These are phyloP conservation scores for Trichosporon coremiiforme DNA, from an alignment of 1,284 basidiomycete species.

Conservation along the genomic window DNA sequence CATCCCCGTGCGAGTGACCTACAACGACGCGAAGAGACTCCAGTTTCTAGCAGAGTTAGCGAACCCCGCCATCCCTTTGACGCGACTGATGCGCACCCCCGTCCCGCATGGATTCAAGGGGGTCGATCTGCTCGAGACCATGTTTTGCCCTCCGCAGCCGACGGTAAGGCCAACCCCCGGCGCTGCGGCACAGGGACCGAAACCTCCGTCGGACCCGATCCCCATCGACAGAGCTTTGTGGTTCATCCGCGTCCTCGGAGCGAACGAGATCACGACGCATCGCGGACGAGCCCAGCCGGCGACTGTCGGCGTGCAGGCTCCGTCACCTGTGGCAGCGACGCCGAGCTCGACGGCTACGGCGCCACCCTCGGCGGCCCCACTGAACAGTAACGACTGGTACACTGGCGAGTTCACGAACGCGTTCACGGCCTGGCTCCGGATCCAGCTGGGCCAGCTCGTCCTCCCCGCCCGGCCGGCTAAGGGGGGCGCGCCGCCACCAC, in stretches of 20 bases:
- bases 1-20: conserved; percentile 81
- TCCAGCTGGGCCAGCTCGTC: conserved; percentile 80
- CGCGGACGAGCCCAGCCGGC: conserved; percentile 51
- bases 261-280: conserved; percentile 83
- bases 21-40: conserved; percentile 83
- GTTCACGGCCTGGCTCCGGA: conserved; percentile 84
- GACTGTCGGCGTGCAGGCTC: conserved; percentile 35
- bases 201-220: conserved; percentile 65
- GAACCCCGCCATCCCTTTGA: conserved; percentile 81
- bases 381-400: conserved; percentile 77
- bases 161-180: conserved; percentile 18
- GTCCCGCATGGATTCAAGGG: conserved; percentile 94
- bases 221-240: conserved; percentile 86
- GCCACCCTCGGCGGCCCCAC: conserved; percentile 43
- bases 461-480: conserved; percentile 77
- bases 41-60: conserved; percentile 91
- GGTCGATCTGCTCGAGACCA: conserved; percentile 82
- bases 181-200: conserved; percentile 18
- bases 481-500: conserved; percentile 56
- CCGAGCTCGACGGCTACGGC: conserved; percentile 45
- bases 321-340: conserved; percentile 45
- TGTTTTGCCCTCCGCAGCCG: conserved; percentile 61
- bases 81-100: conserved; percentile 77
- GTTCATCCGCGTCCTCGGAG: conserved; percentile 93
- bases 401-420: conserved; percentile 87